Percentiles rank a stretch among this genome's conserved stretches.
Evolutionary conservation across 1,284 basidiomycete genomes (phyloP).

Genomic region (Mycocalia duriaeana): DNA sequence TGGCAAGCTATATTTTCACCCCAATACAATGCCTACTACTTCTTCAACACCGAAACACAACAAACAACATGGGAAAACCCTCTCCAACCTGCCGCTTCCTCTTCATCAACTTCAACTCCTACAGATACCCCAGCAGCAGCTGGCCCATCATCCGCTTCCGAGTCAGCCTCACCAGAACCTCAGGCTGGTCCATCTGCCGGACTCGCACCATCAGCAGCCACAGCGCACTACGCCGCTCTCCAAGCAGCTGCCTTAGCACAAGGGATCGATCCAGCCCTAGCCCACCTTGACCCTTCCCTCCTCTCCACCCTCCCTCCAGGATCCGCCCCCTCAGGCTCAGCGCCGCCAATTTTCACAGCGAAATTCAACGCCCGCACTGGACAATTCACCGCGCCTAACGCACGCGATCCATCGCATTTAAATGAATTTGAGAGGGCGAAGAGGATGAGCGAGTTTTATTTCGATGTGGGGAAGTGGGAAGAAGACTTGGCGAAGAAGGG

Average conservation of each 20-base stretch:
- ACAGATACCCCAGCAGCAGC: constrained; percentile 14
- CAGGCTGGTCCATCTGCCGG: not conserved
- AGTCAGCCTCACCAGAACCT: constrained; percentile 9
- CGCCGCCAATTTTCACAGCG: constrained; percentile 51
- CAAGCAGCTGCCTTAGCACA: constrained; percentile 64
- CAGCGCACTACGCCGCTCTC: constrained; percentile 39
- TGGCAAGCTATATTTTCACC: constrained; percentile 89
- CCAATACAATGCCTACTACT: constrained; percentile 82
- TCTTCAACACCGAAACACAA: constrained; percentile 75
- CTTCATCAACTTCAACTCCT: constrained; percentile 20
- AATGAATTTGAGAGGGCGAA: constrained; percentile 81
- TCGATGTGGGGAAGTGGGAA: constrained; percentile 83
- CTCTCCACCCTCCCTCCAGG: constrained; percentile 38
- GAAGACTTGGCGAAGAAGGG: constrained; percentile 56
- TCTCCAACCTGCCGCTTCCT: constrained; percentile 39
- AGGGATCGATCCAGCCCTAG: constrained; percentile 83
- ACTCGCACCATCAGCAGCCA: constrained; percentile 13
- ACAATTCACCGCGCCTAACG: constrained; percentile 63
- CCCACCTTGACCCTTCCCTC: constrained; percentile 75
- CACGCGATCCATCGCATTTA: constrained; percentile 69
- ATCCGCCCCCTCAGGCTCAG: constrained; percentile 18
- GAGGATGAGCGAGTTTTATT: constrained; percentile 86
- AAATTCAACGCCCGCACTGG: constrained; percentile 86
- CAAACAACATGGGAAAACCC: constrained; percentile 91
- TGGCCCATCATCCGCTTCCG: constrained; percentile 3